Base-by-base conservation (phyloP, 164 flowering plant genomes). In the Kalanchoe fedtschenkoi region DNA sequence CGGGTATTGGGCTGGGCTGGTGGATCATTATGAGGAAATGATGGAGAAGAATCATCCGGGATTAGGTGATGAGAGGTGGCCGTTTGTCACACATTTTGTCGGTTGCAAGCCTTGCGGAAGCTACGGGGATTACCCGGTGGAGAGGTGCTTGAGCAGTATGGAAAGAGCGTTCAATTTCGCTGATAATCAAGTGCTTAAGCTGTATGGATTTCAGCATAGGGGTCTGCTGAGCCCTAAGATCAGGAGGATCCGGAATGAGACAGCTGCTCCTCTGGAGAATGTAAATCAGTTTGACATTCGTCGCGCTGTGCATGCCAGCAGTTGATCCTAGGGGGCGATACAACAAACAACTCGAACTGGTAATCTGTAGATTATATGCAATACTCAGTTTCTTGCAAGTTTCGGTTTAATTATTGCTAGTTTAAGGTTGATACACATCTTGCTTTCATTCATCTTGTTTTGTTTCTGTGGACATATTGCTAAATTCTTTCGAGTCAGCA, bases 71-170 rank as follows among this genome's bases (percentile, higher is more conserved):
- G 96, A 87, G 66, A 77, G 98, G 75, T 92, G 98, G 96, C 98
- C 98, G 0, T 89, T 91, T 65, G 92, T 91, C 51, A 91, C 98
- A 17, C 98, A 91, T 78, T 91, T 91, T 58, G 96, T 88, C 56
- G 97, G 97, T 34, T 91, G 96, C 71, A 87, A 89, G 80, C 95
- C 98, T 67, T 91, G 98, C 66, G 95, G 96, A 6, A 85, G 95
- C 69, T 84, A 89, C 67, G 96, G 92, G 29, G 96, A 89, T 75
- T 89, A 91, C 61, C 84, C 95, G 0, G 91, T 83, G 39, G 86
- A 87, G 79, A 81, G 80, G 67, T 91, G 97, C 69, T 74, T 89
- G 78, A 77, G 77, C 38, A 87, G 90, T 73, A 89, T 91, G 92
- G 96, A 91, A 75, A 79, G 90, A 62, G 98, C 98, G 5, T 89